Conservation (phyloP, 805 yeast genomes). For the Cyberlindnera veronae region DNA sequence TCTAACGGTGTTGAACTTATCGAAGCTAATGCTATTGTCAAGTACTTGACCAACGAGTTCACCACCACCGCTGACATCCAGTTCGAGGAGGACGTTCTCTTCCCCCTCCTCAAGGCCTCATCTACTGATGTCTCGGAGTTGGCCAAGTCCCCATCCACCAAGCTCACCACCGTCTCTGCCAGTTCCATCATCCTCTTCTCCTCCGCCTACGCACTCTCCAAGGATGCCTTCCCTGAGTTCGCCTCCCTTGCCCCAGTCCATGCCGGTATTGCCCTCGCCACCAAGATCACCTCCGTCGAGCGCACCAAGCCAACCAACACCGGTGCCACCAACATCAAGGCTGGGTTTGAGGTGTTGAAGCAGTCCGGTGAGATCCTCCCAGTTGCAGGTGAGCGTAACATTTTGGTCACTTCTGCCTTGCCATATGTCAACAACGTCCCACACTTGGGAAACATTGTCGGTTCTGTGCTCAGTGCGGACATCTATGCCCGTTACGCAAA, state of each 20-base stretch:
- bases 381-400: conserved; percentile 57
- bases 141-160: conserved; percentile 18
- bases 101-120: conserved; percentile 34
- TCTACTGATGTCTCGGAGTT: conserved; percentile 22
- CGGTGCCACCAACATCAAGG: conserved; percentile 31
- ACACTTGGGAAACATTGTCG: conserved; percentile 95
- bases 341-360: conserved; percentile 26
- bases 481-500: conserved; percentile 87
- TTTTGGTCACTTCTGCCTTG: conserved; percentile 90
- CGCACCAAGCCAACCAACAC: conserved; percentile 41
- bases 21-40: conserved; percentile 69
- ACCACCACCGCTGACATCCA: conserved; percentile 31
- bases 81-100: conserved; percentile 44
- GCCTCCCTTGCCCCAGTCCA: conserved; percentile 35
- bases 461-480: conserved; percentile 93
- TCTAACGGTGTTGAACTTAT: conserved; percentile 39
- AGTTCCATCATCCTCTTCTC: conserved; percentile 58
- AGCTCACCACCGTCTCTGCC: conserved; percentile 37
- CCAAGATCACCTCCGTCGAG: conserved; percentile 40
- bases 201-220: conserved; percentile 46
- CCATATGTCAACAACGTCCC: conserved; percentile 99
- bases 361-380: conserved; percentile 52
- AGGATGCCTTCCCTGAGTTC: conserved; percentile 26
- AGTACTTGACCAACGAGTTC: conserved; percentile 55
- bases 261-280: conserved; percentile 45